phyloP scores from a whole-genome alignment of 257 asterid genomes.

The Handroanthus guayacan region DNA sequence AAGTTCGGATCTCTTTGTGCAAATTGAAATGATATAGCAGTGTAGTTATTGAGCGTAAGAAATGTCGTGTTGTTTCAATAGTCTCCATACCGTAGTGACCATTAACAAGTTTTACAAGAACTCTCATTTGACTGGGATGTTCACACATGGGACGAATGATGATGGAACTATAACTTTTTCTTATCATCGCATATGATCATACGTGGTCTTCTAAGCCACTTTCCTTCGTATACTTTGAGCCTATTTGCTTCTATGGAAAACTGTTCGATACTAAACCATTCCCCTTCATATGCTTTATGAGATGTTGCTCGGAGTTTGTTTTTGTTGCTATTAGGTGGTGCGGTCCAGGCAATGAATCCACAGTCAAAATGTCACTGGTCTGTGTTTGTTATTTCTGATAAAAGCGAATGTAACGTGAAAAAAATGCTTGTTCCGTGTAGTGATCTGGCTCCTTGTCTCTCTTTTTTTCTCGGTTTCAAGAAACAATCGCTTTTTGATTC shows the following conservation, averaged over 20 bases:
- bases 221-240: background rate
- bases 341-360: background rate
- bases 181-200: background rate
- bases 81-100: background rate
- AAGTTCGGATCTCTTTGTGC: too few species aligned
- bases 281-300: too few species aligned
- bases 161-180: background rate
- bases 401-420: background rate
- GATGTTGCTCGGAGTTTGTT: background rate
- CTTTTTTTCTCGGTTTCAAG: slow-evolving; percentile 8
- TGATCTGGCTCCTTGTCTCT: background rate
- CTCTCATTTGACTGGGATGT: background rate
- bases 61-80: background rate
- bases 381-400: background rate
- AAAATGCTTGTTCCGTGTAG: background rate
- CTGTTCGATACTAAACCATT: background rate
- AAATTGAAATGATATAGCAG: too few species aligned
- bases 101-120: background rate
- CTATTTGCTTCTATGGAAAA: background rate
- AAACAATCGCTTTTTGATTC: background rate
- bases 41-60: background rate
- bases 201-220: background rate
- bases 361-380: background rate
- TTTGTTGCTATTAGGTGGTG: too few species aligned
- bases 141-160: background rate